Evolutionary conservation across 2,329 filamentous ascomycete genomes (phyloP), one percentile per base, ranked within the genome.

Genomic region (Diatrype stigma): DNA sequence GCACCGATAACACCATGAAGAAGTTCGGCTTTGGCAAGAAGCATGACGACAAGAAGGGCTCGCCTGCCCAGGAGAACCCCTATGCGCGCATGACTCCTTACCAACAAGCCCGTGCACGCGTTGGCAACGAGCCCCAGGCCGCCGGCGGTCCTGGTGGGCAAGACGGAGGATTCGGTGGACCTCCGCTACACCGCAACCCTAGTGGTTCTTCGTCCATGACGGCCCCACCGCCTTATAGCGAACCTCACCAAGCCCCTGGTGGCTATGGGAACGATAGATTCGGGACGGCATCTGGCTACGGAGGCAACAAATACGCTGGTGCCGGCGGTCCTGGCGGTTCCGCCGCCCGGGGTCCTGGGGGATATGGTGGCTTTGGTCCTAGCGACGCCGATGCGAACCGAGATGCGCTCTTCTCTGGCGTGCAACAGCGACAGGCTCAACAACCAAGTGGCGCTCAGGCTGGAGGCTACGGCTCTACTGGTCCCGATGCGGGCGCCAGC

Each of bases 21-120:
- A 82, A 80, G 60, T 82, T 85, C 59, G 77, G 78, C 46, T 77
- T 83, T 56, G 73, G 79, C 56, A 82, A 78, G 69, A 84, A 81
- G 63, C 67, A 66, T 60, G 71, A 77, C 56, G 81, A 80, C 56
- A 81, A 80, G 71, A 81, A 78, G 63, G 68, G 73, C 37, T 72
- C 75, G 6, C 70, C 73, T 49, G 70, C 72, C n/a, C 63, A 70
- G 46, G 74, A 76, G 34, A 84, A 85, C 59, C 82, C 82, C 6
- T 85, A 86, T 60, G 80, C 81, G 48, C 75, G 72, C 59, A 63
- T 74, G 65, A 73, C 70, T 23, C 66, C 75, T 16, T 74, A 78
- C 55, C 73, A 77, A 55, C 68, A 75, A 65, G 70, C 72, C 52
- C 70, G 69, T 50, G 56, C 64, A 50, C 63, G 68, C 23, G 37